Evolutionary conservation across 2,329 filamentous ascomycete species (phyloP).

Genomic region (Penicillium verrucosum): DNA sequence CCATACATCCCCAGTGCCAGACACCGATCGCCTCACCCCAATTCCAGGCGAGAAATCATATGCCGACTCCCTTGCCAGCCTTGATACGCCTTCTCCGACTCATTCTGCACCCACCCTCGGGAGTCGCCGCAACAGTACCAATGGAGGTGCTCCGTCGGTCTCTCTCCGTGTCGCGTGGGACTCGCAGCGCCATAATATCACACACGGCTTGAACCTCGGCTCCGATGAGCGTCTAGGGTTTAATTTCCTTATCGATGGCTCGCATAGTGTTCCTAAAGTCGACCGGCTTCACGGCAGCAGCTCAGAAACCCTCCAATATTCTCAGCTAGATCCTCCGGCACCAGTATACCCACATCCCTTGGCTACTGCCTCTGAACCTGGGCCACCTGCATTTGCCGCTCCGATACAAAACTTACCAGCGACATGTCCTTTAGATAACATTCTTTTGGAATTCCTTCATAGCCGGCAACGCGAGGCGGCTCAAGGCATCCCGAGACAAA

Average conservation of each 20-base stretch:
- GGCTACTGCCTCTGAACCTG: conserved; percentile 24
- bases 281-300: conserved; percentile 42
- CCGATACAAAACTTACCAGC: conserved; percentile 61
- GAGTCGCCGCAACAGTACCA: conserved; percentile 26
- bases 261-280: conserved; percentile 54
- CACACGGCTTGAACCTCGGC: conserved; percentile 58
- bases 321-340: conserved; percentile 21
- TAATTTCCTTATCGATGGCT: conserved; percentile 66
- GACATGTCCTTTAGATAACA: conserved; percentile 72
- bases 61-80: conserved; percentile 29
- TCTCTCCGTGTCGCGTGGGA: conserved; percentile 43
- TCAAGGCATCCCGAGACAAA: conserved; percentile 61
- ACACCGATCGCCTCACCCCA: conserved; percentile 25
- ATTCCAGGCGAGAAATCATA: conserved; percentile 26
- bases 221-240: conserved; percentile 65
- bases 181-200: conserved; percentile 41
- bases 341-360: conserved; percentile 25
- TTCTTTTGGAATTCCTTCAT: conserved; percentile 76
- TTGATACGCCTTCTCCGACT: conserved; percentile 31
- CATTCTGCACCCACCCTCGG: conserved; percentile 26
- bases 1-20: conserved; percentile 27
- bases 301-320: conserved; percentile 24
- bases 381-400: conserved; percentile 35
- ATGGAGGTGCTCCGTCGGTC: conserved; percentile 20
- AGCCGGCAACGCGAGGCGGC: conserved; percentile 64